Evolutionary conservation across 2,329 filamentous ascomycete species (phyloP).

Genomic region (Aspergillus pseudoglaucus): DNA sequence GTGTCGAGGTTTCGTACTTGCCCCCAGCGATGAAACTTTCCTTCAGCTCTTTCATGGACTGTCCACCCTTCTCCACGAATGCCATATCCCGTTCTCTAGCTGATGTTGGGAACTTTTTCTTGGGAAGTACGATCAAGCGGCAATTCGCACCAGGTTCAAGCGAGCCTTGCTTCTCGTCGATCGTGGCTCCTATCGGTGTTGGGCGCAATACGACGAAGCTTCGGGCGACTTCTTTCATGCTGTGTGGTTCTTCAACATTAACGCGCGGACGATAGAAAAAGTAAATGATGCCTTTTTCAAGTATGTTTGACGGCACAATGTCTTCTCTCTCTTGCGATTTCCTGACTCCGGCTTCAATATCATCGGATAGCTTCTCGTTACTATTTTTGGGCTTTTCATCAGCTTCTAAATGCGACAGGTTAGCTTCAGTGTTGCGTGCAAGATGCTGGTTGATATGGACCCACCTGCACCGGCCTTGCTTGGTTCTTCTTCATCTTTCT

Average conservation of each 20-base stretch:
- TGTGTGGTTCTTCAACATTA: constrained; percentile 61
- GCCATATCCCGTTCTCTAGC: constrained; percentile 67
- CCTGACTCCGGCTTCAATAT: constrained; percentile 38
- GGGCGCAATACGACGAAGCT: constrained; percentile 76
- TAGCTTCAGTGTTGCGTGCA: neutral
- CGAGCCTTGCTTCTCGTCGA: constrained; percentile 49
- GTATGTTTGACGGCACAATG: constrained; percentile 53
- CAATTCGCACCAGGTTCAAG: constrained; percentile 54
- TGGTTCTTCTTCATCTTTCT: constrained; percentile 4
- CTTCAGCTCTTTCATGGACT: constrained; percentile 62
- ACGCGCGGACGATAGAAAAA: constrained; percentile 82
- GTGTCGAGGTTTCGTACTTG: constrained; percentile 71
- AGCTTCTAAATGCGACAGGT: constrained; percentile 1
- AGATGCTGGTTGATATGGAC: neutral
- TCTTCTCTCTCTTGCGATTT: constrained; percentile 47
- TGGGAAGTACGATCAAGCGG: constrained; percentile 70
- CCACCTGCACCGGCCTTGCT: constrained; percentile 6
- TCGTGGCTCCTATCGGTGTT: constrained; percentile 60
- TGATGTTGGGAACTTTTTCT: constrained; percentile 70
- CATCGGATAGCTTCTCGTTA: constrained; percentile 7
- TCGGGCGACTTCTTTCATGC: constrained; percentile 66
- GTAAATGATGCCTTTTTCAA: constrained; percentile 86
- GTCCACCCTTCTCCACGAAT: constrained; percentile 71
- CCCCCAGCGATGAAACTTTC: constrained; percentile 61
- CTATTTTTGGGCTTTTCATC: constrained; percentile 14